Percentiles rank a stretch among this genome's conserved stretches.
phyloP scores from a whole-genome alignment of 352 stramenopile genomes.

The Pythium plurisporium region DNA sequence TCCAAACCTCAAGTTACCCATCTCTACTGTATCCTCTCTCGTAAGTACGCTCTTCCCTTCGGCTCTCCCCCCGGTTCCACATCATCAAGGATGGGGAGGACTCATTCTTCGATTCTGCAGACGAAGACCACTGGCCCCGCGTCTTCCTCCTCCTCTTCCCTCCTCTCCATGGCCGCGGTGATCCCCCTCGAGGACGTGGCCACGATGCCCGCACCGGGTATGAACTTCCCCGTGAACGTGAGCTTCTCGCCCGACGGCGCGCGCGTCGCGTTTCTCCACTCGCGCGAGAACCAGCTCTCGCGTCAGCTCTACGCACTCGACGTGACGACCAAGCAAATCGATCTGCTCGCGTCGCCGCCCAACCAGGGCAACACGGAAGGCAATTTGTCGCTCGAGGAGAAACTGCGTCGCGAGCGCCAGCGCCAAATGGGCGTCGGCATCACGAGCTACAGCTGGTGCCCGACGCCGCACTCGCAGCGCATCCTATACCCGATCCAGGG shows the following conservation, averaged over 20 bases:
- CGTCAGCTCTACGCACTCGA: constrained; percentile 85
- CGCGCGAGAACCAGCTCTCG: constrained; percentile 71
- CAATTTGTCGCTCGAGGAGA: constrained; percentile 88
- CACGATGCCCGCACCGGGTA: constrained; percentile 80
- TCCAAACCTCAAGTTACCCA: constrained; percentile 14
- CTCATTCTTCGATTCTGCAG: constrained; percentile 12
- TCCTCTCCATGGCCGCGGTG: constrained; percentile 24
- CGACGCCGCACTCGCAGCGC: constrained; percentile 44
- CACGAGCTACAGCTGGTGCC: constrained; percentile 88
- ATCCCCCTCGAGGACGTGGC: constrained; percentile 87
- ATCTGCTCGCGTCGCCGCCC: constrained; percentile 62
- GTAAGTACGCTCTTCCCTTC: constrained; percentile 15
- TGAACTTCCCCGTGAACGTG: constrained; percentile 70
- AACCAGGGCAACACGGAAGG: constrained; percentile 79
- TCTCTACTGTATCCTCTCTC: not conserved
- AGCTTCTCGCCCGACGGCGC: constrained; percentile 83
- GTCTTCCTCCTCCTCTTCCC: not conserved
- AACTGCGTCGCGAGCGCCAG: constrained; percentile 87
- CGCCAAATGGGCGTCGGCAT: constrained; percentile 91
- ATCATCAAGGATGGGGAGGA: not conserved
- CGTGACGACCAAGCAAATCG: constrained; percentile 41
- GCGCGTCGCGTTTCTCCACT: constrained; percentile 84
- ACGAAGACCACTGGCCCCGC: constrained; percentile 2
- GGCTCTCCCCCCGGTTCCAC: not conserved
- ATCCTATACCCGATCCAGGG: constrained; percentile 91